Conservation (phyloP, 106 monocot genomes). For the Ottelia alismoides region DNA sequence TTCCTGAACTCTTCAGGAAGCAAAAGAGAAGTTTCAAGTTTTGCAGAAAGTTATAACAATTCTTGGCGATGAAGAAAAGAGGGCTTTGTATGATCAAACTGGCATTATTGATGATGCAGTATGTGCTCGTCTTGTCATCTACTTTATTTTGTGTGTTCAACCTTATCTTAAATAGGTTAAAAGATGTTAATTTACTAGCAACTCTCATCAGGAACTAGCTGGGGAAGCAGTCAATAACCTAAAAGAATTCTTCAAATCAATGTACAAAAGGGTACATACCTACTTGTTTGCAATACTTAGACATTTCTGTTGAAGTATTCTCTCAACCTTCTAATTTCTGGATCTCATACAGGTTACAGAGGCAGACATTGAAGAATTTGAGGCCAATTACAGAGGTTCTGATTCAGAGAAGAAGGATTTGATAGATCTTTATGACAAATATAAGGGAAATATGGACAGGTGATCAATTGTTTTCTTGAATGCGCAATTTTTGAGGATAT, state of each 20-base stretch:
- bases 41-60: slow-evolving; percentile 94
- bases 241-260: slow-evolving; percentile 65
- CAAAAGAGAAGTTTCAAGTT: slow-evolving; percentile 94
- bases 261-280: slow-evolving; percentile 58
- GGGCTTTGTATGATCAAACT: slow-evolving; percentile 90
- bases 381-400: slow-evolving; percentile 89
- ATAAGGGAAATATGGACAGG: slow-evolving; percentile 89
- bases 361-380: slow-evolving; percentile 97
- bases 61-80: slow-evolving; percentile 94
- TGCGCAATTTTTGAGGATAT: not conserved
- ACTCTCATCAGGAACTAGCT: slow-evolving; percentile 40
- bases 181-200: not conserved
- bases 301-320: not conserved
- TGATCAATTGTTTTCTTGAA: slow-evolving; percentile 13
- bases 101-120: slow-evolving; percentile 84
- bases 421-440: slow-evolving; percentile 63
- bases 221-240: slow-evolving; percentile 76
- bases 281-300: not conserved
- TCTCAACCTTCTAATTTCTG: not conserved
- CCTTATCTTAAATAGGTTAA: not conserved
- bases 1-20: slow-evolving; percentile 42
- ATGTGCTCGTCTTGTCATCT: not conserved
- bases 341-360: slow-evolving; percentile 44
- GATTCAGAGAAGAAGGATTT: slow-evolving; percentile 86
- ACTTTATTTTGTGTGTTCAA: not conserved